Percentiles rank a stretch among this genome's conserved stretches.
Conservation (phyloP, 208 protist species). For the Trypanosoma brucei region DNA sequence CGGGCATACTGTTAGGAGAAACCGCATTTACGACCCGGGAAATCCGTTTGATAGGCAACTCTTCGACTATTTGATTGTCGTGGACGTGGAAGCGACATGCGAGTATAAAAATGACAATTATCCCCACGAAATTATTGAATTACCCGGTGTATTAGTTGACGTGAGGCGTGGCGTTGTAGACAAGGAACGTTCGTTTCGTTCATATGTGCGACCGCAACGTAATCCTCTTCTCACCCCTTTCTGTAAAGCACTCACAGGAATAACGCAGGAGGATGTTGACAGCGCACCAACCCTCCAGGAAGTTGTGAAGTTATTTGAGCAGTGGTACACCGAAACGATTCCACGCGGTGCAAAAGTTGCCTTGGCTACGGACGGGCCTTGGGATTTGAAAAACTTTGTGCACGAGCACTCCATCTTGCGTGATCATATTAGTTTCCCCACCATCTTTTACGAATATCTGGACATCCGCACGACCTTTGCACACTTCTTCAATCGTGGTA, state of each 20-base stretch:
- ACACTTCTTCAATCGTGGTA: constrained; percentile 58
- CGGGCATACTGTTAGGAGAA: constrained; percentile 27
- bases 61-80: constrained; percentile 92
- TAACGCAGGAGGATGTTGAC: constrained; percentile 90
- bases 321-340: constrained; percentile 76
- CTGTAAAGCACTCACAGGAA: constrained; percentile 93
- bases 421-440: constrained; percentile 69
- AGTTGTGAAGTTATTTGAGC: constrained; percentile 66
- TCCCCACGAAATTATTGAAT: constrained; percentile 94
- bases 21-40: constrained; percentile 30
- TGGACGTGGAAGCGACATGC: constrained; percentile 91
- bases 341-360: constrained; percentile 63
- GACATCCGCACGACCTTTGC: constrained; percentile 87
- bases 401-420: constrained; percentile 70
- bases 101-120: constrained; percentile 56
- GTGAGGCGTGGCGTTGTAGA: constrained; percentile 65
- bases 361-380: constrained; percentile 85
- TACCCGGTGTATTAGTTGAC: constrained; percentile 88
- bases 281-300: constrained; percentile 54
- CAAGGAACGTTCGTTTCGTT: constrained; percentile 73
- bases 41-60: constrained; percentile 77
- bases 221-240: constrained; percentile 87
- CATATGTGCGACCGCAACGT: constrained; percentile 85
- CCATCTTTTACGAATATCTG: constrained; percentile 86
- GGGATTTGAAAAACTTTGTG: constrained; percentile 85